Percentiles rank a stretch among this genome's conserved stretches.
These are phyloP conservation scores for Erythrobasidium yunnanense DNA, from an alignment of 768 basidiomycete species.

Conservation along the genomic window DNA sequence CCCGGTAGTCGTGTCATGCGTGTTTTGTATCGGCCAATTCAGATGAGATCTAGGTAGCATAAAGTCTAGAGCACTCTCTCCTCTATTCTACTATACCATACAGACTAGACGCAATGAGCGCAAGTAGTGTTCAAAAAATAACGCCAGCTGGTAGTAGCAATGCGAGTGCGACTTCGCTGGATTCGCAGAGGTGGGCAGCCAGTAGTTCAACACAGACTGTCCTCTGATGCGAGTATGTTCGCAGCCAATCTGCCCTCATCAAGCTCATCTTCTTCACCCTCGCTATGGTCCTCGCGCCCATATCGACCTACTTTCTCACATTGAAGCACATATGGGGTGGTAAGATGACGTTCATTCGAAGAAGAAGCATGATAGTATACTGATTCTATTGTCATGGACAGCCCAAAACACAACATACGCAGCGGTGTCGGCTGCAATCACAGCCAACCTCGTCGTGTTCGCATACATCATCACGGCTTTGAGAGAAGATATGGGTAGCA, in stretches of 20 bases:
- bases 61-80: no score
- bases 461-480: slow-evolving; percentile 43
- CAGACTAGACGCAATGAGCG: no score
- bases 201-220: not conserved
- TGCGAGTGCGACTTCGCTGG: not conserved
- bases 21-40: no score
- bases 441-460: slow-evolving; percentile 43
- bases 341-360: not conserved
- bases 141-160: no score
- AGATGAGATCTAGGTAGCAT: no score
- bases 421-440: slow-evolving; percentile 43
- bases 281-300: slow-evolving; percentile 43
- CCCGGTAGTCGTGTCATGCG: no score
- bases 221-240: not conserved
- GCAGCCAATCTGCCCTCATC: slow-evolving; percentile 38
- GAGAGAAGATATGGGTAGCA: slow-evolving; percentile 42
- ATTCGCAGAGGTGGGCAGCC: not conserved
- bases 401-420: slow-evolving; percentile 37
- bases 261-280: slow-evolving; percentile 43
- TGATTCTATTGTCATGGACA: not conserved
- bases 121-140: no score
- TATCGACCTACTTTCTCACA: slow-evolving; percentile 42
- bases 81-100: no score
- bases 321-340: slow-evolving; percentile 37
- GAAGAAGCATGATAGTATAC: not conserved